Base-by-base conservation (phyloP, 2,329 filamentous ascomycete species). In the Aspergillus udagawae region DNA sequence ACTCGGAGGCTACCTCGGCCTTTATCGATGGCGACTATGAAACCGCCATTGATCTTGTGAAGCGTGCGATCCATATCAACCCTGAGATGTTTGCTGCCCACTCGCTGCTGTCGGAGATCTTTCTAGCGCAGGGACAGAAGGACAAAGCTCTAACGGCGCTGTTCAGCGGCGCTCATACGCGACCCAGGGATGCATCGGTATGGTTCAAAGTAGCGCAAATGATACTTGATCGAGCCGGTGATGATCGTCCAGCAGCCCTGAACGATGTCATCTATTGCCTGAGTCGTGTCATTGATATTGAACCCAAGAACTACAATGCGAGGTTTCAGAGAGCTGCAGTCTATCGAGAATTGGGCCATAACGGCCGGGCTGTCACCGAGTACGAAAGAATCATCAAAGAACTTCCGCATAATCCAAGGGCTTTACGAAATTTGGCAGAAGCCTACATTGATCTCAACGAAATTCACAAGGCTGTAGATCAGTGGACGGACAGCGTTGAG, bases 21-120 rank as follows among this genome's bases (percentile, higher is more conserved):
- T 80, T 80, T 58, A 79, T 80, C 54, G 76, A 79, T 59, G 70
- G 74, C 8, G 72, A 80, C 51, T 78, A 77, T 57, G 77, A 76
- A 53, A 73, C 69, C 64, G 80, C 73, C 51, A 76, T 70, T 52
- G 67, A 75, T 6, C 63, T 76, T 10, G 74, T 79, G 42, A 75
- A 77, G 56, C 71, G 77, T 58, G 82, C 83, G 8, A 79, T 85
- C 32, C 74, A 79, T 44, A 72, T 77, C 29, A 87, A 88, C 63
- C 84, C 85, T 0, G 84, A 87, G 67, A 82, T 87, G 62, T 86
- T 83, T 67, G 77, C 80, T 28, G 83, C 84, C 14, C 83, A 87
- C 72, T 82, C 80, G 53, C 73, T 87, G 21, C 73, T 86, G 7
- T 84, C 84, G 0, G 82, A 87, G 59, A 82, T 86, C 52, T 80